These are phyloP conservation scores for Nitzschia putrida DNA, from an alignment of 108 stramenopile species.

Conservation along the genomic window DNA sequence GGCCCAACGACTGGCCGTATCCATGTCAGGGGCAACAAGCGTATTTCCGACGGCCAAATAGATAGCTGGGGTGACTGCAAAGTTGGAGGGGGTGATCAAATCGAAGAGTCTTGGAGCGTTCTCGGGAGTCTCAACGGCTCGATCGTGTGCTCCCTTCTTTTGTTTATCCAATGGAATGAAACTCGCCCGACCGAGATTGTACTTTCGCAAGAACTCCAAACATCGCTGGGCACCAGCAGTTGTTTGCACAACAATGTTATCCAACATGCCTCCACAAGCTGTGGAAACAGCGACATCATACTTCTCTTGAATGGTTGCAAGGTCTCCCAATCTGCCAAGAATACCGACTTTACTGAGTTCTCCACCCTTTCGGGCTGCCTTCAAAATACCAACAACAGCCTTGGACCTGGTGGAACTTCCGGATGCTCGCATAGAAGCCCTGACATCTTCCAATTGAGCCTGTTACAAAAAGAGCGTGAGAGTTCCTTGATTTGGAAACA, in stretches of 20 bases:
- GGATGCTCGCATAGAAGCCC: constrained; percentile 63
- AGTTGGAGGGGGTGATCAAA: constrained; percentile 70
- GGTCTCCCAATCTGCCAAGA: constrained; percentile 95
- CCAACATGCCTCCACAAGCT: constrained; percentile 86
- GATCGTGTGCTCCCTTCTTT: constrained; percentile 88
- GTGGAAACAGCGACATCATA: constrained; percentile 98
- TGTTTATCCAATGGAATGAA: constrained; percentile 95
- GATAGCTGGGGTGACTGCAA: constrained; percentile 85
- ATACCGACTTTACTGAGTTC: constrained; percentile 84
- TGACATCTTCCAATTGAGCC: constrained; percentile 76
- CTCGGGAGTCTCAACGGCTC: constrained; percentile 83
- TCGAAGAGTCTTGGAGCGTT: constrained; percentile 91
- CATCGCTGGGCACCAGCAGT: constrained; percentile 92
- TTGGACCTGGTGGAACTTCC: constrained; percentile 55
- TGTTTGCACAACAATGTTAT: constrained; percentile 96
- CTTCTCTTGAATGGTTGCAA: constrained; percentile 85
- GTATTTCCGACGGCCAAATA: constrained; percentile 94
- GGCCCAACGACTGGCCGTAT: constrained; percentile 90
- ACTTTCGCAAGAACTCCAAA: constrained; percentile 86
- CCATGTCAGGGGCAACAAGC: constrained; percentile 94
- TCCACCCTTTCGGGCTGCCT: constrained; percentile 82
- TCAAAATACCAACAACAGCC: constrained; percentile 78
- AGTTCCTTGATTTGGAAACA: background rate
- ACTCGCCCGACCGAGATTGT: constrained; percentile 93
- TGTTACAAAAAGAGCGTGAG: constrained; percentile 21